Conservation (phyloP, 176 grass and related monocot genomes). For the Carex scoparia region DNA sequence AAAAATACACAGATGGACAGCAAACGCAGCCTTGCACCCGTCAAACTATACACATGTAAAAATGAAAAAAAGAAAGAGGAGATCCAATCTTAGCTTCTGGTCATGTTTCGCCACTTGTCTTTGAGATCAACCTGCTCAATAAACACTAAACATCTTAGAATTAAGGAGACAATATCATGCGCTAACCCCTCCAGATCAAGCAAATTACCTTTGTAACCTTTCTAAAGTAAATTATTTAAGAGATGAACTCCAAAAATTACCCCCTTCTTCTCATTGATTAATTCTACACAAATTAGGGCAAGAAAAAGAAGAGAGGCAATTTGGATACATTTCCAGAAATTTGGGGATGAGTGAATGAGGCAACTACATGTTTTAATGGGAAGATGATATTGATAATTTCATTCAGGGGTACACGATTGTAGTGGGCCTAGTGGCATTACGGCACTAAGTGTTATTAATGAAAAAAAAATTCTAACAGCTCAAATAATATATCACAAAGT, state of each 20-base stretch:
- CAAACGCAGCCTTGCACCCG: background rate
- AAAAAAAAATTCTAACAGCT: background rate
- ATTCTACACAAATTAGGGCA: background rate
- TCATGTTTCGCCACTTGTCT: constrained; percentile 19
- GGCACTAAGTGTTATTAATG: background rate
- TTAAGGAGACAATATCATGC: background rate
- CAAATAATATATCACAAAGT: background rate
- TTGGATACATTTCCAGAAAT: background rate
- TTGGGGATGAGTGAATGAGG: background rate
- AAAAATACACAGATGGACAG: too few relatives aligned
- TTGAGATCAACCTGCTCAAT: constrained; percentile 12
- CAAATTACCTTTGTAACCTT: background rate
- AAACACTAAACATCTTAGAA: background rate
- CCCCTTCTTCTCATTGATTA: background rate
- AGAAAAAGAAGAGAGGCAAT: background rate
- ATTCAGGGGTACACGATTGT: background rate
- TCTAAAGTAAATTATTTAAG: background rate
- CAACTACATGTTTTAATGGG: background rate
- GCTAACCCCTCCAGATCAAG: background rate
- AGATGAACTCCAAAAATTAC: background rate
- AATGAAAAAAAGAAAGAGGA: background rate
- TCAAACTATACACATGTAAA: background rate
- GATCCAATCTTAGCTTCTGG: background rate
- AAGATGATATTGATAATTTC: background rate
- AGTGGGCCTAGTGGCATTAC: background rate